Base-by-base conservation (phyloP, 2,329 filamentous ascomycete species). In the Cordyceps fumosorosea region DNA sequence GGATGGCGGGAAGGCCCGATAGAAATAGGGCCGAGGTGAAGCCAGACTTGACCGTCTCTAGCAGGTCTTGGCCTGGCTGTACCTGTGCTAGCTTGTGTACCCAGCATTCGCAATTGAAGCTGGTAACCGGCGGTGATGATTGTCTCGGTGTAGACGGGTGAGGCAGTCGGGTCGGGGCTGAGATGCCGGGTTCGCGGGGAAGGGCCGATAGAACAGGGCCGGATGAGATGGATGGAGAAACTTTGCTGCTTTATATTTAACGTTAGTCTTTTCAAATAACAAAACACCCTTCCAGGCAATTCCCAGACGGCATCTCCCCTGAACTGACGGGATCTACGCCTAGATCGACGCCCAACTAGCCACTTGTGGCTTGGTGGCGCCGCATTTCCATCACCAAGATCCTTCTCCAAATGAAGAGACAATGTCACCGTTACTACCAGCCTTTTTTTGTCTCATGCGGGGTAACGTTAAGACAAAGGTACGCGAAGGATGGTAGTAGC, bases 1-100 rank as follows among this genome's bases (percentile, higher is more conserved):
- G 26, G 26, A 6, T 3, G 26, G 3, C 3, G 26, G 29, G 29
- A 29, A 29, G 29, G 29, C 29, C 29, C 29, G 29, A 29, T 29
- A 29, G 29, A 29, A 56, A 50, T 55, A 61, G 42, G 42, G 59
- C 59, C 59, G 59, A 56, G 59, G 55, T 37, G 59, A 44, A 55
- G 51, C 32, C 51, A 61, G 50, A 26, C 57, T 48, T 47, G 52
- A 42, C 42, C 42, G 44, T 40, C 22, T n/a, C 40, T 56, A 55
- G 26, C 29, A 54, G 24, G 26, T n/a, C 50, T 47, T 60, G 26
- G 29, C 40, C 24, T 37, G 34, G 34, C 34, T 37, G 34, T 11
- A 6, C 34, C 11, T 37, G 5, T 37, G n/a, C n/a, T n/a, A n/a
- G n/a, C n/a, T n/a, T n/a, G n/a, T n/a, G n/a, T n/a, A n/a, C n/a